These are phyloP conservation scores for Pleurotus citrinopileatus DNA, from an alignment of 768 basidiomycete genomes.

Conservation along the genomic window DNA sequence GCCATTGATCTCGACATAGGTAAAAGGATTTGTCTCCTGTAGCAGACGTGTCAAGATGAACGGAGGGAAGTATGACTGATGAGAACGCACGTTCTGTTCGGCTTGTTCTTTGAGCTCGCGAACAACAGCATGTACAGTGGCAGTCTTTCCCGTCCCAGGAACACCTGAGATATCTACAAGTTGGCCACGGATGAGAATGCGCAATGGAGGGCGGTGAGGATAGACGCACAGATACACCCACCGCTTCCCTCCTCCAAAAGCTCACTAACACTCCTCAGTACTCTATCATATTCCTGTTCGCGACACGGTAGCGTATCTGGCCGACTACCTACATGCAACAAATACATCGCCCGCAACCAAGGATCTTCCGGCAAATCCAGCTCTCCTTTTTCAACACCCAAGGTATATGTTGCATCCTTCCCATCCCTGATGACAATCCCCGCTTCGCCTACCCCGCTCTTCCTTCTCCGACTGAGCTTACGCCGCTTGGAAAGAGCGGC, in stretches of 20 bases:
- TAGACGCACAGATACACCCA: constrained; percentile 85
- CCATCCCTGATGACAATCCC: background rate
- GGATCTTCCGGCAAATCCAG: constrained; percentile 68
- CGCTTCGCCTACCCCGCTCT: constrained; percentile 19
- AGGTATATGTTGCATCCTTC: constrained; percentile 6
- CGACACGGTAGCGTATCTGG: constrained; percentile 90
- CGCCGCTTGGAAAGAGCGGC: constrained; percentile 52
- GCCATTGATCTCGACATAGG: constrained; percentile 97
- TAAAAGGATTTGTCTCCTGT: constrained; percentile 92
- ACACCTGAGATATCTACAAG: constrained; percentile 92
- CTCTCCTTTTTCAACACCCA: constrained; percentile 24
- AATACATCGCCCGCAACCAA: constrained; percentile 86
- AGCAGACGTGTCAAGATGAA: background rate
- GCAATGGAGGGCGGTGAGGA: background rate
- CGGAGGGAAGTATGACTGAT: background rate
- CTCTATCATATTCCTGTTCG: constrained; percentile 77
- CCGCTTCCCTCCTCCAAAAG: constrained; percentile 91
- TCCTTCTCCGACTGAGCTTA: constrained; percentile 16
- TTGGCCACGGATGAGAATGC: background rate
- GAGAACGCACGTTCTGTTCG: constrained; percentile 53
- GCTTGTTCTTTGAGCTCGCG: constrained; percentile 90
- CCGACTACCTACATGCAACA: constrained; percentile 89
- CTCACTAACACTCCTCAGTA: constrained; percentile 76
- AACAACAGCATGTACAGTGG: constrained; percentile 92
- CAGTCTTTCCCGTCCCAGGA: constrained; percentile 98